Conservation (phyloP, 768 basidiomycete species). For the Sarcomyxa edulis region DNA sequence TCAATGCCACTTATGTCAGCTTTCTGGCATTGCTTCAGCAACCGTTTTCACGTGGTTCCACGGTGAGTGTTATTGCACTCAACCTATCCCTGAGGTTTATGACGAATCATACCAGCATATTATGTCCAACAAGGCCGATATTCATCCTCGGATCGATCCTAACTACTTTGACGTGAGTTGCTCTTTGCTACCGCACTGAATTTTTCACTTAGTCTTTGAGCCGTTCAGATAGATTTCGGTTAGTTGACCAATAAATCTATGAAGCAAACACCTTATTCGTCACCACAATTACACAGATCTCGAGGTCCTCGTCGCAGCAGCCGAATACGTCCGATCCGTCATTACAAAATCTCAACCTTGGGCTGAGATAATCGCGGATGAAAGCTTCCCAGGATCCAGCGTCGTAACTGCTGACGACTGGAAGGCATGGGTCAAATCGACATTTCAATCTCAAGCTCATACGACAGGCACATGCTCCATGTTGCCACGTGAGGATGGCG, state of each 20-base stretch:
- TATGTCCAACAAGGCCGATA: conserved; percentile 32
- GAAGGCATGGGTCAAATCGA: not conserved
- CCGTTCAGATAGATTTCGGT: too few relatives aligned
- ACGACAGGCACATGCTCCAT: conserved; percentile 41
- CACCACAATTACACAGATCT: conserved; percentile 7
- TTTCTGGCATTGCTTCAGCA: too few relatives aligned
- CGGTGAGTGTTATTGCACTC: conserved; percentile 21
- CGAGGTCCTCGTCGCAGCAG: conserved; percentile 5
- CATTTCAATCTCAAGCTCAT: conserved; percentile 12
- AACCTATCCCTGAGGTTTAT: too few relatives aligned
- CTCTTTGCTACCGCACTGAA: too few relatives aligned
- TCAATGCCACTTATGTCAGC: too few relatives aligned
- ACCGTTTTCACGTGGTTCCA: conserved; percentile 1
- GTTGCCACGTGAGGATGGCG: conserved; percentile 31
- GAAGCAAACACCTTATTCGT: too few relatives aligned
- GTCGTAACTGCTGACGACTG: not conserved
- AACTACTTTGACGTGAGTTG: conserved; percentile 27
- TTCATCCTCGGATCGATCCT: conserved; percentile 39
- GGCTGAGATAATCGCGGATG: too few relatives aligned
- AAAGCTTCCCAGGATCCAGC: too few relatives aligned
- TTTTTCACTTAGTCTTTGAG: too few relatives aligned
- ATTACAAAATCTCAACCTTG: too few relatives aligned
- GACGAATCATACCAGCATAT: conserved; percentile 38
- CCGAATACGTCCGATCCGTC: conserved; percentile 6
- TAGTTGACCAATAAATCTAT: too few relatives aligned